Percentiles rank a stretch among this genome's conserved stretches.
Conservation (phyloP, 768 basidiomycete genomes). For the Suillus bovinus region DNA sequence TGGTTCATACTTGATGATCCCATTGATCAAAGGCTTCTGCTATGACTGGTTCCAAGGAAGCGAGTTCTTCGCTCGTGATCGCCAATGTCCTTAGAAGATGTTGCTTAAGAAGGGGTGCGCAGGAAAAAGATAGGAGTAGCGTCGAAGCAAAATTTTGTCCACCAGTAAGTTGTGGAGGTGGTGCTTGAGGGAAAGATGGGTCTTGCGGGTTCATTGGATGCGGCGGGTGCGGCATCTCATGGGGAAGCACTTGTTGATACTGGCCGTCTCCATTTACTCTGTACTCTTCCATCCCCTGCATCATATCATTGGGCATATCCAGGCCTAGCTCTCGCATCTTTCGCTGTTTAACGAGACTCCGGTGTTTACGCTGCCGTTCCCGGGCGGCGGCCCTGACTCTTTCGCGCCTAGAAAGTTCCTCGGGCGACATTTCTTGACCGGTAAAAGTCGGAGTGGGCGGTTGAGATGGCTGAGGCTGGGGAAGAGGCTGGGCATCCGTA, state of each 20-base stretch:
- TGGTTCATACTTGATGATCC: slow-evolving; percentile 69
- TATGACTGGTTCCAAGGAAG: slow-evolving; percentile 74
- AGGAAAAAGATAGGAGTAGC: slow-evolving; percentile 73
- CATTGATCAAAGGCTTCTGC: slow-evolving; percentile 87
- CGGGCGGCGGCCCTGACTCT: slow-evolving; percentile 74
- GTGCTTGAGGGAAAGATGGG: slow-evolving; percentile 62
- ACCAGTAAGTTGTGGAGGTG: slow-evolving; percentile 43
- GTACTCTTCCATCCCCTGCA: slow-evolving; percentile 67
- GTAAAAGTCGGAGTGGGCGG: slow-evolving; percentile 25
- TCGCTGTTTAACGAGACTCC: slow-evolving; percentile 72
- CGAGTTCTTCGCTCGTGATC: slow-evolving; percentile 79
- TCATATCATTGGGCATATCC: slow-evolving; percentile 76
- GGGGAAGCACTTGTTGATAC: slow-evolving; percentile 37
- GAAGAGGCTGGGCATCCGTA: slow-evolving; percentile 32
- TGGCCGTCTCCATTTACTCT: slow-evolving; percentile 49
- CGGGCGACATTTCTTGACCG: slow-evolving; percentile 48
- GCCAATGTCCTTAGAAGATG: slow-evolving; percentile 70
- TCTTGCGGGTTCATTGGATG: slow-evolving; percentile 46
- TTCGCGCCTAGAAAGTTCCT: slow-evolving; percentile 68
- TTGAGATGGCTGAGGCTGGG: slow-evolving; percentile 35
- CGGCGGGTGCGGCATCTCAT: slow-evolving; percentile 33
- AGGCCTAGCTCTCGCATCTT: slow-evolving; percentile 83
- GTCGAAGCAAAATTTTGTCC: slow-evolving; percentile 84
- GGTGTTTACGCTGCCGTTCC: slow-evolving; percentile 82
- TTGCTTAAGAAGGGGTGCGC: slow-evolving; percentile 70